These are phyloP conservation scores for Colletotrichum lupini DNA, from an alignment of 2,329 filamentous ascomycete genomes.

Conservation along the genomic window DNA sequence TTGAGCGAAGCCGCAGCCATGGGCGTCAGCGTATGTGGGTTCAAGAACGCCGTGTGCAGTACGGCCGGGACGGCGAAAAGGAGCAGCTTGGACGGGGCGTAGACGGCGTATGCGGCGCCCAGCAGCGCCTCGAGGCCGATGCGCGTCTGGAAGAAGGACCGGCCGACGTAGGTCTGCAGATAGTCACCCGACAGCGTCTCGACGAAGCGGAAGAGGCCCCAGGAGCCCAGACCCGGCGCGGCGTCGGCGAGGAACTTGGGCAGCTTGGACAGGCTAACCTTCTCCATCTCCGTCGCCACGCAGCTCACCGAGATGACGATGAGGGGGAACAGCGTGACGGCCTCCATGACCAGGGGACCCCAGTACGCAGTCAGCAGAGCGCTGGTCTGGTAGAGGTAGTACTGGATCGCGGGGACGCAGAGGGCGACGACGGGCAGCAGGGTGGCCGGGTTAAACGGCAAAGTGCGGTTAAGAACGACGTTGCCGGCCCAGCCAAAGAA, in stretches of 20 bases:
- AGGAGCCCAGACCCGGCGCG: constrained; percentile 73
- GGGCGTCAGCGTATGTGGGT: constrained; percentile 77
- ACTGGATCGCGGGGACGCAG: constrained; percentile 80
- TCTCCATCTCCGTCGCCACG: constrained; percentile 73
- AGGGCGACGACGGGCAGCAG: constrained; percentile 79
- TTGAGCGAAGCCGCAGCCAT: constrained; percentile 73
- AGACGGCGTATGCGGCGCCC: constrained; percentile 70
- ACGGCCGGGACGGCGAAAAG: constrained; percentile 77
- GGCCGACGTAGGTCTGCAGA: constrained; percentile 66
- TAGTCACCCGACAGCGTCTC: constrained; percentile 54
- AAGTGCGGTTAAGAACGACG: constrained; percentile 60
- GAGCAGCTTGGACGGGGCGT: constrained; percentile 77
- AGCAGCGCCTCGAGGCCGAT: constrained; percentile 78
- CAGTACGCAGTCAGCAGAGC: constrained; percentile 71
- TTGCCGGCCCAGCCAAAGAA: constrained; percentile 80
- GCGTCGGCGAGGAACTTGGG: constrained; percentile 71
- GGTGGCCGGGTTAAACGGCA: constrained; percentile 60
- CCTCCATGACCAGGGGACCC: constrained; percentile 82
- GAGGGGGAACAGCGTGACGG: constrained; percentile 77
- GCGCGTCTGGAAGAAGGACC: constrained; percentile 73
- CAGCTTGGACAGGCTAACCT: constrained; percentile 64
- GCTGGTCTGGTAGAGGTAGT: constrained; percentile 76
- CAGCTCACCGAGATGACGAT: constrained; percentile 72
- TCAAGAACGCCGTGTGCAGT: constrained; percentile 76
- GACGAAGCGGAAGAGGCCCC: constrained; percentile 69